Base-by-base conservation (phyloP, 2,329 filamentous ascomycete genomes). In the Coniochaeta sp. region DNA sequence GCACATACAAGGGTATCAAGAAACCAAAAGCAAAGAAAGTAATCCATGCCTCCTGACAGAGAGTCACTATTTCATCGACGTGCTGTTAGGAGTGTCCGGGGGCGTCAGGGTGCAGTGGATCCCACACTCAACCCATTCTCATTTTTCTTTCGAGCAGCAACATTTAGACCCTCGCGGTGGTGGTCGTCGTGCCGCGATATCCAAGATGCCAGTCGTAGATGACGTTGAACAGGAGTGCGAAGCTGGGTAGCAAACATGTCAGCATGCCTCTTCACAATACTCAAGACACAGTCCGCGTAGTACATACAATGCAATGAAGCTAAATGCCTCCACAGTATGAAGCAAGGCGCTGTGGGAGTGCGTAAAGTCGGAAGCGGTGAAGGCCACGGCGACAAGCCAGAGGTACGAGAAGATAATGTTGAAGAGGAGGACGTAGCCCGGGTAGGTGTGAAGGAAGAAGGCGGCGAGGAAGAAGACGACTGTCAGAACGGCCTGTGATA, bases 361-460 rank as follows among this genome's bases (percentile, higher is more conserved):
- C 38, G 57, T 65, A 57, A 59, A 67, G 30, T 62, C 59, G 42
- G 56, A 52, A 20, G 65, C 64, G 10, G 62, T 58, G 42, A 66
- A 67, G 8, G 60, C 63, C 27, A 67, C 64, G 3, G 56, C 58
- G 40, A 65, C 65, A 10, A 67, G 56, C 65, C 65, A 67, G 10
- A 67, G 63, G 53, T 66, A 66, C 18, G 64, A 65, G 55, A 67
- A 67, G 49, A 67, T 61, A 50, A 66, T 56, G 58, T 67, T 66
- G 59, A 67, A 67, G 8, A 67, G 53, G 22, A 65, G 55, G 30
- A 61, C 38, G 32, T 59, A 62, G 27, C 61, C 60, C 0, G 59
- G 58, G 24, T 57, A 57, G 6, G 56, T 40, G 50, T 57, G 56
- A 27, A 67, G 57, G 55, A 66, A 55, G 56, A 66, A 67, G 3